Evolutionary conservation across 1,284 basidiomycete genomes (phyloP).

Genomic region (Ganoderma leucocontextum): DNA sequence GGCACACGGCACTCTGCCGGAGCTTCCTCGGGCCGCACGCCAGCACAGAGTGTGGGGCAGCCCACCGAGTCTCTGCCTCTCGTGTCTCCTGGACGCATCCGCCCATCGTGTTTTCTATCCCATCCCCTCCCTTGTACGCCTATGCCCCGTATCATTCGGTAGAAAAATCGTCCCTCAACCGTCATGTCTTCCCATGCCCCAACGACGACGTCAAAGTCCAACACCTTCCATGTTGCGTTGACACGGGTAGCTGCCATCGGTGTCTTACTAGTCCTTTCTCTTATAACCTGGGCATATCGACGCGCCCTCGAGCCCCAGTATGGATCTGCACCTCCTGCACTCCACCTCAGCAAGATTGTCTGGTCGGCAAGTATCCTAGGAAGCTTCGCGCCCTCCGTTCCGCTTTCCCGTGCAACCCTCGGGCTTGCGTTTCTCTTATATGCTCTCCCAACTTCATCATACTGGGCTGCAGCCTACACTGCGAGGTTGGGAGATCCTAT

Average conservation of each 20-base stretch:
- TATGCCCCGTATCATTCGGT: slow-evolving; percentile 26
- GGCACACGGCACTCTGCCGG: slow-evolving; percentile 24
- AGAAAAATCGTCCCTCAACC: background rate
- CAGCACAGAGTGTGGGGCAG: background rate
- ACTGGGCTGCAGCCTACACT: slow-evolving; percentile 67
- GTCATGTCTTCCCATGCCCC: slow-evolving; percentile 30
- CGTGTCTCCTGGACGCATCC: too few species aligned
- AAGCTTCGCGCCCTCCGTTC: slow-evolving; percentile 46
- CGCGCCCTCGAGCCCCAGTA: slow-evolving; percentile 66
- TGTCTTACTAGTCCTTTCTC: slow-evolving; percentile 51
- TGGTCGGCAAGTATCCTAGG: slow-evolving; percentile 48
- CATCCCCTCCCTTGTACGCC: slow-evolving; percentile 6
- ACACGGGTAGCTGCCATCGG: slow-evolving; percentile 38
- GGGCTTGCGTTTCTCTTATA: slow-evolving; percentile 56
- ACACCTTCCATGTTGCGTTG: slow-evolving; percentile 32
- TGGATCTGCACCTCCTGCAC: slow-evolving; percentile 57
- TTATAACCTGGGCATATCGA: slow-evolving; percentile 61
- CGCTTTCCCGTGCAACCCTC: slow-evolving; percentile 44
- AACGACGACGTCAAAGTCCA: slow-evolving; percentile 20
- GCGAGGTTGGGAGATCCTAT: slow-evolving; percentile 58
- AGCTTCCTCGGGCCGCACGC: slow-evolving; percentile 15
- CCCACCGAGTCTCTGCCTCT: background rate
- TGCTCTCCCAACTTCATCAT: slow-evolving; percentile 65
- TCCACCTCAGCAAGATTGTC: slow-evolving; percentile 55
- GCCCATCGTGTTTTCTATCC: too few species aligned